Base-by-base conservation (phyloP, 2,329 filamentous ascomycete genomes). In the Fusarium begoniae region DNA sequence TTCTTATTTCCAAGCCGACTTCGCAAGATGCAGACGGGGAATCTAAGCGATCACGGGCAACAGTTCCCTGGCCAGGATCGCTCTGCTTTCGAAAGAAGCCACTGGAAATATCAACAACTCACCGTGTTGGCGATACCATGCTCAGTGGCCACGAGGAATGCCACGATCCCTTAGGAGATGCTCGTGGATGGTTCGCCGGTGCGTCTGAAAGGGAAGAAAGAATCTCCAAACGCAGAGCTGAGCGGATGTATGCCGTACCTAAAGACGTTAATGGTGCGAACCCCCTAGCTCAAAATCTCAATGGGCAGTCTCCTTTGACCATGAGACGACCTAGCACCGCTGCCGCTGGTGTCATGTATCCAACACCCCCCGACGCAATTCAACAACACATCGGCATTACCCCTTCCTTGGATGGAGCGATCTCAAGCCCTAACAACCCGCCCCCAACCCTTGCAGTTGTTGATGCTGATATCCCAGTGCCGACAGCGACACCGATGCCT, bases 311-410 rank as follows among this genome's bases (percentile, higher is more conserved):
- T 13, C 87, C 89, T 12, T 74, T 87, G 26, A 83, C 84, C 22
- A 75, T 88, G 12, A 85, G 89, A 70, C 84, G 88, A 75, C 82
- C 87, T 43, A 87, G 85, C 72, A 85, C 83, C 12, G 79, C 83
- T 18, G 81, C 83, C 11, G 82, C 84, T 30, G 87, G 88, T 47
- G 86, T 88, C 5, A 90, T 94, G 81, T 94, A 94, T 78, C 92
- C 91, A 14, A 94, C 92, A 11, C 92, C 92, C 5, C 92, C 92
- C 17, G 92, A 93, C 78, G 91, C 87, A 20, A 82, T 91, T 24
- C 90, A 90, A 45, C 85, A 86, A 58, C 81, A 83, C 5, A 81
- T 86, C 15, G 90, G 86, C 7, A 84, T 87, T 12, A 89, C 88
- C 2, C 87, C 89, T 8, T 87, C 87, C 4, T 84, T 90, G 60